A percentile compares a stretch with the other conserved stretches of the same genome.
Evolutionary conservation across 2,329 filamentous ascomycete species (phyloP).

Genomic region (Pseudogymnoascus sp.): DNA sequence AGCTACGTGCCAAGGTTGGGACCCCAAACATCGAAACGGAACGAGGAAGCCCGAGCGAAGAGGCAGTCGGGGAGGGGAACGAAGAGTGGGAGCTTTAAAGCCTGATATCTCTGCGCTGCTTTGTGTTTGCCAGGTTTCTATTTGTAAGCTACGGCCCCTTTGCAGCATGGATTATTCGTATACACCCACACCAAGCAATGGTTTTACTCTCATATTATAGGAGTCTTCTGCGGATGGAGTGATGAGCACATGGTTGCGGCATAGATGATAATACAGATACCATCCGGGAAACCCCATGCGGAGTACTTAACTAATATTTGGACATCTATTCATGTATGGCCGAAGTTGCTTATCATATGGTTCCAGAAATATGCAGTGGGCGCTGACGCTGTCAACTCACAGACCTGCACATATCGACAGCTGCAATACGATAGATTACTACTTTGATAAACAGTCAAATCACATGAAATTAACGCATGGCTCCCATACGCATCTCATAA

Average conservation of each 20-base stretch:
- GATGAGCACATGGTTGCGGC: not conserved
- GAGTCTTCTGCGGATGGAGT: not conserved
- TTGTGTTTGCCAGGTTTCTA: not conserved
- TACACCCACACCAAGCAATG: not conserved
- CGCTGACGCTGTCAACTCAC: not conserved
- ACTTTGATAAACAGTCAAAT: not conserved
- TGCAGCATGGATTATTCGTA: not conserved
- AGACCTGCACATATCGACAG: not conserved
- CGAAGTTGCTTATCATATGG: not conserved
- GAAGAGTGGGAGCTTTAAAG: not conserved
- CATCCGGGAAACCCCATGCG: not conserved
- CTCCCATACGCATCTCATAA: no score
- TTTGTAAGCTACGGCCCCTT: not conserved
- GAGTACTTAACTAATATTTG: not conserved
- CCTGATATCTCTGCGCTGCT: not conserved
- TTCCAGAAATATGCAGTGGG: not conserved
- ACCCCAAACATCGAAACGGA: not conserved
- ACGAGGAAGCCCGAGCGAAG: not conserved
- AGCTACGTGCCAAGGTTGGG: not conserved
- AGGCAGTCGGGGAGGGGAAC: not conserved
- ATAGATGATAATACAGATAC: not conserved
- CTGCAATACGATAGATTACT: not conserved
- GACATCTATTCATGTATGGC: not conserved
- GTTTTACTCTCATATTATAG: not conserved
- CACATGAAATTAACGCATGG: not conserved